Evolutionary conservation across 768 basidiomycete species (phyloP).

Genomic region (Pleurotus tuber-regium): DNA sequence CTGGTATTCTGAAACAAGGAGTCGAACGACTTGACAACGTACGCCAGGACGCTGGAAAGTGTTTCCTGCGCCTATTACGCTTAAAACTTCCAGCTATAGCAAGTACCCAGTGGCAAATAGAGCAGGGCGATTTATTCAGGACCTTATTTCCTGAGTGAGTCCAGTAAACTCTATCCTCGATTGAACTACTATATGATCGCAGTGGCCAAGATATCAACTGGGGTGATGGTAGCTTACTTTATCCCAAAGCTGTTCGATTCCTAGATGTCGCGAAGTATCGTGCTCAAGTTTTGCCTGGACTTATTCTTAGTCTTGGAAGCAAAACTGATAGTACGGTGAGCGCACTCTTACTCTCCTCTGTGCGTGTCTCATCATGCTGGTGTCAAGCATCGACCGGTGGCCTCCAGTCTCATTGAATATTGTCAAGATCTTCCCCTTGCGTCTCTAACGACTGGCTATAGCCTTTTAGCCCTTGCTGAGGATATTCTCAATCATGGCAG

Average conservation of each 20-base stretch:
- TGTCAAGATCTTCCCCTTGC: slow-evolving; percentile 48
- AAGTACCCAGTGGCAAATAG: slow-evolving; percentile 49
- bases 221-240: slow-evolving; percentile 74
- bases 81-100: slow-evolving; percentile 41
- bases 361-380: slow-evolving; percentile 13
- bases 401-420: slow-evolving; percentile 59
- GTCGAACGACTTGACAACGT: slow-evolving; percentile 91
- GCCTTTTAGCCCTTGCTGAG: slow-evolving; percentile 46
- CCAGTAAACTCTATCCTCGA: not conserved
- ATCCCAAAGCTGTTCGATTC: slow-evolving; percentile 67
- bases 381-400: slow-evolving; percentile 64
- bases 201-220: slow-evolving; percentile 42
- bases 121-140: slow-evolving; percentile 44
- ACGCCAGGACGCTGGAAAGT: slow-evolving; percentile 72
- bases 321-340: slow-evolving; percentile 84
- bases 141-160: slow-evolving; percentile 53
- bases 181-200: not conserved
- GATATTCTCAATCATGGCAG: slow-evolving; percentile 59
- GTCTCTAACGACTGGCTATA: slow-evolving; percentile 34
- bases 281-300: slow-evolving; percentile 57
- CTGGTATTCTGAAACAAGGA: slow-evolving; percentile 81
- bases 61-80: slow-evolving; percentile 50
- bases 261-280: slow-evolving; percentile 65
- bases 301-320: slow-evolving; percentile 79
- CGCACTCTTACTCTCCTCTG: not conserved